phyloP scores from a whole-genome alignment of 805 yeast genomes.

The Myxozyma melibiosi region DNA sequence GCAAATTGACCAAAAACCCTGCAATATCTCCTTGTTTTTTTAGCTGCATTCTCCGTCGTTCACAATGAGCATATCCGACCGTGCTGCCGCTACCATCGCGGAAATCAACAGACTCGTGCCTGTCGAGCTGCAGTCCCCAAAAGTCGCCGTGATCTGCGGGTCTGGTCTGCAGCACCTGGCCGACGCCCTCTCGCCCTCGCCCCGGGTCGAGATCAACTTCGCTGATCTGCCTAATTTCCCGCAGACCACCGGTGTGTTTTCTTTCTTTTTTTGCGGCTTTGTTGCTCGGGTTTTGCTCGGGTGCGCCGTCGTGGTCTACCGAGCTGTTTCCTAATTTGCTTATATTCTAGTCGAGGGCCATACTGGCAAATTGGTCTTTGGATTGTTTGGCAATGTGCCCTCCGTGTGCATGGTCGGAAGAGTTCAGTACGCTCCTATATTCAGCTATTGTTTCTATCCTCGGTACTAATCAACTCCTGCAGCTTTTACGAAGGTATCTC shows the following conservation, averaged over 20 bases:
- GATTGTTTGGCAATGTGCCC: conserved; percentile 73
- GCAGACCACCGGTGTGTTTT: conserved; percentile 55
- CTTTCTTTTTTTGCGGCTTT: too few relatives aligned
- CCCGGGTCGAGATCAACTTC: conserved; percentile 58
- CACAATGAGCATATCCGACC: conserved; percentile 5
- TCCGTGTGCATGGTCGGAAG: conserved; percentile 94
- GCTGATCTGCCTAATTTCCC: conserved; percentile 76
- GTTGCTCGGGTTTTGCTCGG: too few relatives aligned
- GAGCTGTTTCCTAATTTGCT: too few relatives aligned
- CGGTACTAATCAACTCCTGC: neutral
- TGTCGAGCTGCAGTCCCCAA: conserved; percentile 47
- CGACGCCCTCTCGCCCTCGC: conserved; percentile 47
- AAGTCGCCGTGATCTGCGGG: conserved; percentile 84
- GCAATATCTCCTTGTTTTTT: too few relatives aligned
- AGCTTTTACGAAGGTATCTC: conserved; percentile 78
- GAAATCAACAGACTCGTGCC: conserved; percentile 23
- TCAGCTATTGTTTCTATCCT: neutral
- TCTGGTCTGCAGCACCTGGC: conserved; percentile 92
- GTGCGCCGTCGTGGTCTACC: too few relatives aligned
- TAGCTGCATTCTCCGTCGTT: neutral
- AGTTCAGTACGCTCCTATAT: conserved; percentile 54
- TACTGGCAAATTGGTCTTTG: conserved; percentile 78
- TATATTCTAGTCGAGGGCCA: conserved; percentile 90
- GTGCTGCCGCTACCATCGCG: conserved; percentile 11
- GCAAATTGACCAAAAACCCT: too few relatives aligned